phyloP scores from a whole-genome alignment of 1,284 basidiomycete species.

The Puccinia triticina region DNA sequence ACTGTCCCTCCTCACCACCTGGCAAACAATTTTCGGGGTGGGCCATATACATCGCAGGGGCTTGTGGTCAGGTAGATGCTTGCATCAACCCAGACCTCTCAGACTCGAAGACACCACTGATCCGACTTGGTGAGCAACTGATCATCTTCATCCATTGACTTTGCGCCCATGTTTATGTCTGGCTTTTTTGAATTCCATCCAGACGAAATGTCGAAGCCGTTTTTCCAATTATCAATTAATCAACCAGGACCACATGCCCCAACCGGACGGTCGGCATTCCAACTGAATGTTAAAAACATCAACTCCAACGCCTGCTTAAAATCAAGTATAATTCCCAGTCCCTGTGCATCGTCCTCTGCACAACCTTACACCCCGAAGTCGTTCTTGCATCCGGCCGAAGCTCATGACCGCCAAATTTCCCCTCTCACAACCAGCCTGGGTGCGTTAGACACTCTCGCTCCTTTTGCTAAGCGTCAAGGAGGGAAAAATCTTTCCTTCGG shows the following conservation, averaged over 20 bases:
- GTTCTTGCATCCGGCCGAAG: background rate
- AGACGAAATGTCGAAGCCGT: background rate
- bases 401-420: background rate
- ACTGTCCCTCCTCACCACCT: background rate
- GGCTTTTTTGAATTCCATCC: background rate
- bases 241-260: background rate
- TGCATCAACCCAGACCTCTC: background rate
- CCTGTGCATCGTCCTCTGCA: background rate
- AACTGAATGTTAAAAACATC: background rate
- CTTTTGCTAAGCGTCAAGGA: conserved; percentile 20
- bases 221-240: background rate
- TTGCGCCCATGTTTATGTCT: background rate
- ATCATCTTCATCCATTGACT: background rate
- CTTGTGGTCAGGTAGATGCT: background rate
- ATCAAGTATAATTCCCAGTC: background rate
- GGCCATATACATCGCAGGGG: background rate
- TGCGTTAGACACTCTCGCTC: conserved; percentile 20
- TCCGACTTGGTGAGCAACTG: background rate
- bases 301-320: background rate
- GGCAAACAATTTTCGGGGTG: background rate
- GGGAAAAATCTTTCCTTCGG: background rate
- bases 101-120: background rate
- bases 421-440: conserved; percentile 17
- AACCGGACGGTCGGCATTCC: background rate
- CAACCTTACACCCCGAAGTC: background rate